phyloP scores from a whole-genome alignment of 768 basidiomycete species.

The Mycena floridula region DNA sequence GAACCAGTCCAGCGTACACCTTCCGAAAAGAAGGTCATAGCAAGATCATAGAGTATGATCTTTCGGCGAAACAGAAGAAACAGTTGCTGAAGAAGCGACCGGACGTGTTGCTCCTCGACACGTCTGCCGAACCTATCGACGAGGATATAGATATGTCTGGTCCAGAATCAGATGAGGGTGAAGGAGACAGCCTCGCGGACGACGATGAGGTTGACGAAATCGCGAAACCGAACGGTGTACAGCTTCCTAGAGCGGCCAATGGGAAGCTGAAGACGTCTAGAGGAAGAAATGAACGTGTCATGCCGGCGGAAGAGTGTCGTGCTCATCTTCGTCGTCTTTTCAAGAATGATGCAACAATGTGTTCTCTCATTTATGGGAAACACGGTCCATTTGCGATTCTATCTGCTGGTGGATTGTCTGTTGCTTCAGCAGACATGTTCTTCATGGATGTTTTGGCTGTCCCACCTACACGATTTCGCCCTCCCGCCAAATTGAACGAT shows the following conservation, averaged over 20 bases:
- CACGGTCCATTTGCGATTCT: constrained; percentile 79
- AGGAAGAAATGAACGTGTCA: constrained; percentile 85
- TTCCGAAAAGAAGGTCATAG: constrained; percentile 92
- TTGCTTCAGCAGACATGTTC: constrained; percentile 90
- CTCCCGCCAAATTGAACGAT: constrained; percentile 87
- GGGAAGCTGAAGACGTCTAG: constrained; percentile 71
- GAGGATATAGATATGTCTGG: constrained; percentile 30
- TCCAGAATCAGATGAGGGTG: constrained; percentile 32
- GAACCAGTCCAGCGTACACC: constrained; percentile 65
- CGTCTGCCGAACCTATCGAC: constrained; percentile 38
- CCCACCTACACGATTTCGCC: constrained; percentile 92
- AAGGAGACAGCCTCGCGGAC: constrained; percentile 43
- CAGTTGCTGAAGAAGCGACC: constrained; percentile 58
- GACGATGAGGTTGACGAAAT: constrained; percentile 34
- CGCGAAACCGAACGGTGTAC: constrained; percentile 19
- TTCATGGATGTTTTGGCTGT: constrained; percentile 92
- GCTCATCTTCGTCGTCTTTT: constrained; percentile 90
- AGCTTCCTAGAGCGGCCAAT: constrained; percentile 66
- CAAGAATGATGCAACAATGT: constrained; percentile 73
- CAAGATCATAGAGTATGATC: constrained; percentile 92
- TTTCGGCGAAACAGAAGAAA: constrained; percentile 72
- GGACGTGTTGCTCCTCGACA: constrained; percentile 62
- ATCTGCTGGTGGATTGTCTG: constrained; percentile 51
- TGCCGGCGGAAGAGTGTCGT: constrained; percentile 89
- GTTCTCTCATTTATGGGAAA: constrained; percentile 84